A percentile compares a stretch with the other conserved stretches of the same genome.
These are phyloP conservation scores for Teratosphaeria gauchensis DNA, from an alignment of 2,329 filamentous ascomycete genomes.

Conservation along the genomic window DNA sequence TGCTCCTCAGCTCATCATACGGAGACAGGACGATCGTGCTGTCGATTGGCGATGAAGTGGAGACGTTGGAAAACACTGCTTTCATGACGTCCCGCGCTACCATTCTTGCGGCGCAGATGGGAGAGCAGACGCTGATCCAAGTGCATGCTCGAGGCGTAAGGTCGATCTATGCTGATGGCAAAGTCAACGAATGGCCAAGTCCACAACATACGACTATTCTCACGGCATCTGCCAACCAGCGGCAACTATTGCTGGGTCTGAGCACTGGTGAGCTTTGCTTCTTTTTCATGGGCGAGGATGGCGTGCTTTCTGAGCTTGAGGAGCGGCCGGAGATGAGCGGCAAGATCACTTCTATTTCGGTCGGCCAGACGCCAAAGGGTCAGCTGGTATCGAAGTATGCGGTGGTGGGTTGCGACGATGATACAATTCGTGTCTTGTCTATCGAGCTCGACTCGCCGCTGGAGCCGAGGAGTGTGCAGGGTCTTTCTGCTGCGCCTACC, in stretches of 20 bases:
- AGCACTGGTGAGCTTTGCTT: constrained; percentile 97
- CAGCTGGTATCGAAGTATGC: constrained; percentile 82
- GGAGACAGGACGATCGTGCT: constrained; percentile 64
- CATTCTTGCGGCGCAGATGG: constrained; percentile 84
- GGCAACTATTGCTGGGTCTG: constrained; percentile 85
- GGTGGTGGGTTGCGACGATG: constrained; percentile 93
- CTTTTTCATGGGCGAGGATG: constrained; percentile 93
- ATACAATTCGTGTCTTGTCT: constrained; percentile 69
- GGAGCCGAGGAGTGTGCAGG: constrained; percentile 90
- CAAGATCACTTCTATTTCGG: constrained; percentile 86
- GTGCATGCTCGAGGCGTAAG: constrained; percentile 94
- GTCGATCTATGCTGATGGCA: constrained; percentile 67
- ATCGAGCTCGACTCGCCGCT: constrained; percentile 61
- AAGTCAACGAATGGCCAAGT: constrained; percentile 85
- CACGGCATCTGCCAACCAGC: constrained; percentile 83
- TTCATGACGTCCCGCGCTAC: constrained; percentile 85
- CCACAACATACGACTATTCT: constrained; percentile 94
- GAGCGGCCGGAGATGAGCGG: constrained; percentile 93
- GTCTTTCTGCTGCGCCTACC: constrained; percentile 80
- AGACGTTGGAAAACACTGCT: constrained; percentile 87
- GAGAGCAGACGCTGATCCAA: constrained; percentile 85
- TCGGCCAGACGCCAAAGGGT: constrained; percentile 87
- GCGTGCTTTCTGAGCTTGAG: constrained; percentile 64
- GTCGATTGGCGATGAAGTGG: constrained; percentile 92
- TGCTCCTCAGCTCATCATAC: constrained; percentile 57